These are phyloP conservation scores for Rhynchospora pubera DNA, from an alignment of 176 grass and related monocot species.

Conservation along the genomic window DNA sequence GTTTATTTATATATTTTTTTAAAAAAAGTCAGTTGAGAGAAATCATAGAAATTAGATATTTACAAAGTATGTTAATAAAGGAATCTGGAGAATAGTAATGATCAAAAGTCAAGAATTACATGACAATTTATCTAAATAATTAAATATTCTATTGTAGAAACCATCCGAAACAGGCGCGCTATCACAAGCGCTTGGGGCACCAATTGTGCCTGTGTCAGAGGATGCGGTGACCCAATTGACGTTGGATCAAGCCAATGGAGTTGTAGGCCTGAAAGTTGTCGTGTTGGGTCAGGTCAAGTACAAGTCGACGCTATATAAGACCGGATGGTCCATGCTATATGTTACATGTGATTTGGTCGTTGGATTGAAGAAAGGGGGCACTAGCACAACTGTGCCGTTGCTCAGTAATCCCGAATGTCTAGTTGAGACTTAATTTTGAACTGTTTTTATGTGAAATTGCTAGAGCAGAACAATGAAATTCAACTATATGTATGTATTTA, in stretches of 20 bases:
- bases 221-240: constrained; percentile 33
- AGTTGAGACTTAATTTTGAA: constrained; percentile 42
- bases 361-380: constrained; percentile 24
- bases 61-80: background rate
- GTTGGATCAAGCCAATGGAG: constrained; percentile 37
- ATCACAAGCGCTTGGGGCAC: constrained; percentile 39
- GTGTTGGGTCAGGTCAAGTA: constrained; percentile 54
- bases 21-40: background rate
- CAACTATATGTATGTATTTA: background rate
- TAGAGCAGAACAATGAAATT: background rate
- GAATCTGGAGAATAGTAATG: background rate
- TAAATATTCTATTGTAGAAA: constrained; percentile 11
- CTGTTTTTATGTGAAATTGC: background rate
- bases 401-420: constrained; percentile 50
- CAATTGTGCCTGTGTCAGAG: constrained; percentile 40
- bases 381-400: constrained; percentile 34
- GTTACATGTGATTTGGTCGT: constrained; percentile 45
- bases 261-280: constrained; percentile 45
- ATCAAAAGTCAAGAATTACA: background rate
- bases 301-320: constrained; percentile 38
- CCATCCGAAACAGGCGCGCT: constrained; percentile 13
- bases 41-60: background rate
- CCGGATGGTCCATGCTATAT: constrained; percentile 46
- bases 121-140: background rate
- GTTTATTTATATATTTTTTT: no score